Percentiles rank a stretch among this genome's conserved stretches.
These are phyloP conservation scores for Cryphonectria radicalis DNA, from an alignment of 2,329 filamentous ascomycete genomes.

Conservation along the genomic window DNA sequence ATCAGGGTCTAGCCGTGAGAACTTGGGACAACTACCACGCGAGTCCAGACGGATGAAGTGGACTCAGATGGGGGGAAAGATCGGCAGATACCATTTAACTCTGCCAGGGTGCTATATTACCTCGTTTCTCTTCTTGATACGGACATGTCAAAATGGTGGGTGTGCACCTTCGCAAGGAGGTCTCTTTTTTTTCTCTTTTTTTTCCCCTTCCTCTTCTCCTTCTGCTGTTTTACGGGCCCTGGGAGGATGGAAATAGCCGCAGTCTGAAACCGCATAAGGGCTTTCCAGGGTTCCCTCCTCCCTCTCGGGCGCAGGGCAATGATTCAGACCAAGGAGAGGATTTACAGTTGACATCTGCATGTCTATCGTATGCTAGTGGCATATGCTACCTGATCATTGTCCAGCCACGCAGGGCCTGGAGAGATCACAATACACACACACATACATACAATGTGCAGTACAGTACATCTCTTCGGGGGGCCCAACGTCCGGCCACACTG, in stretches of 20 bases:
- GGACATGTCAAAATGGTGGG: background rate
- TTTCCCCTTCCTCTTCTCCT: no score
- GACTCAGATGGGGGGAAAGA: background rate
- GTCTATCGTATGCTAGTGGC: background rate
- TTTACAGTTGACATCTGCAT: background rate
- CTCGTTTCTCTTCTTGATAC: background rate
- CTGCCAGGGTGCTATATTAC: background rate
- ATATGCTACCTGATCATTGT: background rate
- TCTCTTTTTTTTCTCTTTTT: background rate
- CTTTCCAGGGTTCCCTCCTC: background rate
- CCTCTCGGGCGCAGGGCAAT: no score
- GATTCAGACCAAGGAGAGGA: background rate
- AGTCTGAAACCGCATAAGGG: background rate
- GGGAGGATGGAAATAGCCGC: background rate
- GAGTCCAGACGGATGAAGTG: background rate
- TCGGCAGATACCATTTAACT: background rate
- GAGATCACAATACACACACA: no score
- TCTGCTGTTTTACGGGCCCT: no score
- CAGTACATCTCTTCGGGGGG: background rate
- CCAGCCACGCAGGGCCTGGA: background rate
- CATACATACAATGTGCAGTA: no score
- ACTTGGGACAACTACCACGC: background rate
- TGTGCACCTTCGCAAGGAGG: background rate
- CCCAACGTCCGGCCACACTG: background rate
- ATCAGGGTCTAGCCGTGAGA: background rate